Percentiles rank a stretch among this genome's conserved stretches.
phyloP scores from a whole-genome alignment of 2,329 filamentous ascomycete species.

The Falciphora oryzae region DNA sequence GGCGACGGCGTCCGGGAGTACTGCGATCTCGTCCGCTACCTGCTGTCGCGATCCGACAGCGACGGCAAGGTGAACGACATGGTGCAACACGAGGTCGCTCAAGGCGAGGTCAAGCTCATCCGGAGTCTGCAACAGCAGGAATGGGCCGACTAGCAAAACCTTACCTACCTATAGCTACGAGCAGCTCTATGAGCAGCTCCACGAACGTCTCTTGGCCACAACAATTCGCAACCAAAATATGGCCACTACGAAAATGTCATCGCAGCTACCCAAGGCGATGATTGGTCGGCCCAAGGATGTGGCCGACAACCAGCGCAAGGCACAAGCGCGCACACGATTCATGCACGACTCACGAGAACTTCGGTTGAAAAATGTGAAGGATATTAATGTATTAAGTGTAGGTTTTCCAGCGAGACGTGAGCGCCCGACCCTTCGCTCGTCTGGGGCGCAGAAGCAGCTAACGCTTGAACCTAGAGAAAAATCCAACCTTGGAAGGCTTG shows the following conservation, averaged over 20 bases:
- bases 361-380: background rate
- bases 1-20: constrained; percentile 58
- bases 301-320: background rate
- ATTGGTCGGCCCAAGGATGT: background rate
- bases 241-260: background rate
- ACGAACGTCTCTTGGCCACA: background rate
- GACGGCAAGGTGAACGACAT: constrained; percentile 24
- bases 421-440: background rate
- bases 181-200: background rate
- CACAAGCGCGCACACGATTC: background rate
- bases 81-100: constrained; percentile 38
- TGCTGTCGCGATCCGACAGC: constrained; percentile 32
- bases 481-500: constrained; percentile 30
- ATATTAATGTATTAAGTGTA: constrained; percentile 1
- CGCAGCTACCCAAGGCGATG: background rate
- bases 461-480: constrained; percentile 40
- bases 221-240: background rate
- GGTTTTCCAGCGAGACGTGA: background rate
- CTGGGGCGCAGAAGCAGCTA: background rate
- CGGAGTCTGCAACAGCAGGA: constrained; percentile 29
- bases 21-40: constrained; percentile 47
- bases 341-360: background rate
- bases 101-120: constrained; percentile 47
- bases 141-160: background rate
- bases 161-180: background rate